Evolutionary conservation across 345 rosid genomes (phyloP).

Genomic region (Clarkia xantiana): DNA sequence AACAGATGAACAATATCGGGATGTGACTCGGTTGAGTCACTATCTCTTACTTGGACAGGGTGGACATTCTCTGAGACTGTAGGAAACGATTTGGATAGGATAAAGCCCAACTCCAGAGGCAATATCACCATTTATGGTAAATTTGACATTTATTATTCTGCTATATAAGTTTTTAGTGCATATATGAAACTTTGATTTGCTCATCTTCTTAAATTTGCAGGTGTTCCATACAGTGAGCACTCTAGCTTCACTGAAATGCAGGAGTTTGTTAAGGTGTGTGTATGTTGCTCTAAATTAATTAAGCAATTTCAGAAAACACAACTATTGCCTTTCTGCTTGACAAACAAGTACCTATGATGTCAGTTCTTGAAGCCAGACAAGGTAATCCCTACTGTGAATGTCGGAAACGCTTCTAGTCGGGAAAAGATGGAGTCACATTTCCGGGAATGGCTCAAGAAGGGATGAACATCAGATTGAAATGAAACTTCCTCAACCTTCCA

Average conservation of each 20-base stretch:
- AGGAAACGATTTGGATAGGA: slow-evolving; percentile 45
- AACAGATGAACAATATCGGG: no score
- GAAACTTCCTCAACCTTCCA: neutral
- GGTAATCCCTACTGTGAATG: slow-evolving; percentile 72
- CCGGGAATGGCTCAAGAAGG: slow-evolving; percentile 47
- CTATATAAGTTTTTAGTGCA: neutral
- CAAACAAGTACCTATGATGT: slow-evolving; percentile 1
- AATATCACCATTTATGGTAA: slow-evolving; percentile 60
- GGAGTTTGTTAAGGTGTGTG: slow-evolving; percentile 62
- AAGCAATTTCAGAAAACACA: neutral
- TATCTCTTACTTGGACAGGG: slow-evolving; percentile 21
- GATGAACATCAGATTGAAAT: neutral
- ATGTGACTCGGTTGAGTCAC: no score
- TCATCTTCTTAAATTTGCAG: slow-evolving; percentile 16
- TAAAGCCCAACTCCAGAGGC: slow-evolving; percentile 45
- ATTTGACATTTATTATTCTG: slow-evolving; percentile 1
- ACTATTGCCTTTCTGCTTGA: neutral
- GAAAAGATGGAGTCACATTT: slow-evolving; percentile 67
- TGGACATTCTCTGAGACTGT: slow-evolving; percentile 63
- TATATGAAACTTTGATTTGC: neutral
- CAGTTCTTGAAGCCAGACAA: slow-evolving; percentile 60
- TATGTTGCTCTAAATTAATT: neutral
- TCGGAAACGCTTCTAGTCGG: slow-evolving; percentile 38
- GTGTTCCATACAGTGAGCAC: slow-evolving; percentile 79
- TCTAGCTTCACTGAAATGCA: slow-evolving; percentile 63